A percentile compares a stretch with the other conserved stretches of the same genome.
phyloP scores from a whole-genome alignment of 2,329 filamentous ascomycete genomes.

The Colletotrichum phormii region DNA sequence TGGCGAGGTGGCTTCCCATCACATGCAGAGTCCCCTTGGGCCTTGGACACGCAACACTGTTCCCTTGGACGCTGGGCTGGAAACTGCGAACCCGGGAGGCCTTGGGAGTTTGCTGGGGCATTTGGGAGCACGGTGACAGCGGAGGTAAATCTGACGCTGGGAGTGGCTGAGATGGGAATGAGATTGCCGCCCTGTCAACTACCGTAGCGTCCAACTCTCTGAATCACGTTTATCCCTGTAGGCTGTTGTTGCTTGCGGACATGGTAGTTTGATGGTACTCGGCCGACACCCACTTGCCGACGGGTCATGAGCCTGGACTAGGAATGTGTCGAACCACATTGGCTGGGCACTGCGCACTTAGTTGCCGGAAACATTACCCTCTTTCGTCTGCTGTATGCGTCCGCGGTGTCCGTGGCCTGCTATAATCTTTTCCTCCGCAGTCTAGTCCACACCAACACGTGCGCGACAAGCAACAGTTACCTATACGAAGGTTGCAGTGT shows the following conservation, averaged over 20 bases:
- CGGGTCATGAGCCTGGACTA: not conserved
- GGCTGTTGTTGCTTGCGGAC: not conserved
- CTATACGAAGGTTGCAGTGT: not conserved
- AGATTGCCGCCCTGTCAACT: not conserved
- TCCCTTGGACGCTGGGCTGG: not conserved
- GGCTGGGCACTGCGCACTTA: not conserved
- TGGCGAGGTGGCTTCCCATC: not conserved
- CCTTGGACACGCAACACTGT: not conserved
- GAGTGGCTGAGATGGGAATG: conserved; percentile 10
- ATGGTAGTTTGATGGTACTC: not conserved
- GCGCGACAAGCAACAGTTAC: not conserved
- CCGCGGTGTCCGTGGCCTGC: not conserved
- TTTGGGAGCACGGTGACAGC: not conserved
- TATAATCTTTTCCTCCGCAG: not conserved
- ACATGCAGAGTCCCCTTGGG: not conserved
- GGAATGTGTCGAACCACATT: not conserved
- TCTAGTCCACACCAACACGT: not conserved
- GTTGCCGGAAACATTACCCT: not conserved
- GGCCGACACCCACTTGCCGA: conserved; percentile 7
- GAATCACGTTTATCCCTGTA: not conserved
- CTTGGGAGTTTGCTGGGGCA: not conserved
- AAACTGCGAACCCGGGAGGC: not conserved
- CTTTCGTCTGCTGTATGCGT: not conserved
- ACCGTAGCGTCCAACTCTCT: not conserved
- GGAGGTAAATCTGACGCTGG: not conserved